Conservation (phyloP, 768 basidiomycete species). For the Cyclocybe cylindracea region DNA sequence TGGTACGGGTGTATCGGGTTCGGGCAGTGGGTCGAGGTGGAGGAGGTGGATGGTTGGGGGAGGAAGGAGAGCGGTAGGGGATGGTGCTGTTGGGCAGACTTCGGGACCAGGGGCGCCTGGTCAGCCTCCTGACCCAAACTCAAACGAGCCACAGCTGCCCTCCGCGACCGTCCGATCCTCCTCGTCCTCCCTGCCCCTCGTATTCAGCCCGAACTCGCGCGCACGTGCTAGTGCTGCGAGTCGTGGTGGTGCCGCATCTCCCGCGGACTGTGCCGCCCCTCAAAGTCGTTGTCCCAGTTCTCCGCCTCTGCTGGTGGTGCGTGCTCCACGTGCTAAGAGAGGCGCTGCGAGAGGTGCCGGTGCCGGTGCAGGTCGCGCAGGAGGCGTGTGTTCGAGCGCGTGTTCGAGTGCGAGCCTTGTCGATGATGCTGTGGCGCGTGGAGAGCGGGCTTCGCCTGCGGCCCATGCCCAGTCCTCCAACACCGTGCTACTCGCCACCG, state of each 20-base stretch:
- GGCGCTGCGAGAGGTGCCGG: constrained; percentile 9
- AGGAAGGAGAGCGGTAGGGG: constrained; percentile 26
- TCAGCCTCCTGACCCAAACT: neutral
- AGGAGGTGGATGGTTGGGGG: constrained; percentile 52
- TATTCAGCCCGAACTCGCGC: constrained; percentile 8
- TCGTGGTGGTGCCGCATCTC: constrained; percentile 3
- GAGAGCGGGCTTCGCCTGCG: neutral
- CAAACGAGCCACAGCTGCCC: constrained; percentile 7
- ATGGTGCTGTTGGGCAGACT: constrained; percentile 39
- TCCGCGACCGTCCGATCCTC: constrained; percentile 70
- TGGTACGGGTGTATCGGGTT: neutral
- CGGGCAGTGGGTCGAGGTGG: constrained; percentile 19
- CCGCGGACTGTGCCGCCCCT: constrained; percentile 51
- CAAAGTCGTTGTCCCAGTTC: constrained; percentile 73
- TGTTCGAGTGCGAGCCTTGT: neutral
- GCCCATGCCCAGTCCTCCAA: constrained; percentile 45
- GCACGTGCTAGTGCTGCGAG: constrained; percentile 30
- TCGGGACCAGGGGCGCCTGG: constrained; percentile 35
- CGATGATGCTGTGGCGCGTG: neutral
- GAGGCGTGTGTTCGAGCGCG: neutral
- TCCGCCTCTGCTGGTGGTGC: constrained; percentile 33
- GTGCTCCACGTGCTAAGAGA: neutral
- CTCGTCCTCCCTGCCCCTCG: constrained; percentile 42
- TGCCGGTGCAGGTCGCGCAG: constrained; percentile 18
- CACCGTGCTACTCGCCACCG: constrained; percentile 33